A percentile compares a stretch with the other conserved stretches of the same genome.
Evolutionary conservation across 768 basidiomycete genomes (phyloP).

Genomic region (Amanita brunnescens): DNA sequence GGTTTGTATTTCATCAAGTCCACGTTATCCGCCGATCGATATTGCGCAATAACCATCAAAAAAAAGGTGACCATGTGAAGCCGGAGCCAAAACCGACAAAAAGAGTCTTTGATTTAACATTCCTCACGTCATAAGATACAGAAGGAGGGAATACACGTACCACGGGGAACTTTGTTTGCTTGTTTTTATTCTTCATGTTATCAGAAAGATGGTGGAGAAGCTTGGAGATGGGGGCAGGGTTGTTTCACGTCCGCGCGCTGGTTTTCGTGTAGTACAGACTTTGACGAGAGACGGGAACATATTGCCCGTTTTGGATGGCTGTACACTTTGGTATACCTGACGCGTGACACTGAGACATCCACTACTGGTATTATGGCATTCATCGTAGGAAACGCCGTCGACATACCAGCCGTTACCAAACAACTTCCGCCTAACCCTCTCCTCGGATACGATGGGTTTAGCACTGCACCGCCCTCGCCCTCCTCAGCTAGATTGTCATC

Average conservation of each 20-base stretch:
- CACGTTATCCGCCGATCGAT: not conserved
- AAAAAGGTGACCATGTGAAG: not conserved
- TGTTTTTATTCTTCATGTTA: conserved; percentile 83
- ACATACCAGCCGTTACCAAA: too few relatives aligned
- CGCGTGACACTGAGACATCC: not conserved
- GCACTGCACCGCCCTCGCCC: too few relatives aligned
- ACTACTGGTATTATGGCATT: too few relatives aligned
- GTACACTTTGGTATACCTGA: not conserved
- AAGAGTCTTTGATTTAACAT: conserved; percentile 2
- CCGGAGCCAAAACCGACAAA: not conserved
- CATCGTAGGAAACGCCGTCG: too few relatives aligned
- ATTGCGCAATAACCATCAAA: not conserved
- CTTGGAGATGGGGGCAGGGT: not conserved
- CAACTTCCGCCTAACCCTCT: too few relatives aligned
- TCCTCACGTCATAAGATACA: not conserved
- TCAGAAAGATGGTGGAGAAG: not conserved
- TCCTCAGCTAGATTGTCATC: too few relatives aligned
- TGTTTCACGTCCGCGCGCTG: not conserved
- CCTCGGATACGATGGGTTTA: too few relatives aligned
- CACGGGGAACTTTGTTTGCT: conserved; percentile 86
- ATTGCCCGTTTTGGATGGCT: not conserved
- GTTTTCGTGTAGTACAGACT: not conserved
- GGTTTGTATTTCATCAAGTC: not conserved
- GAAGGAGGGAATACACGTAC: conserved; percentile 34
- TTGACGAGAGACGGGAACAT: not conserved